phyloP scores from a whole-genome alignment of 1,284 basidiomycete genomes.

The Pseudozyma sp. region DNA sequence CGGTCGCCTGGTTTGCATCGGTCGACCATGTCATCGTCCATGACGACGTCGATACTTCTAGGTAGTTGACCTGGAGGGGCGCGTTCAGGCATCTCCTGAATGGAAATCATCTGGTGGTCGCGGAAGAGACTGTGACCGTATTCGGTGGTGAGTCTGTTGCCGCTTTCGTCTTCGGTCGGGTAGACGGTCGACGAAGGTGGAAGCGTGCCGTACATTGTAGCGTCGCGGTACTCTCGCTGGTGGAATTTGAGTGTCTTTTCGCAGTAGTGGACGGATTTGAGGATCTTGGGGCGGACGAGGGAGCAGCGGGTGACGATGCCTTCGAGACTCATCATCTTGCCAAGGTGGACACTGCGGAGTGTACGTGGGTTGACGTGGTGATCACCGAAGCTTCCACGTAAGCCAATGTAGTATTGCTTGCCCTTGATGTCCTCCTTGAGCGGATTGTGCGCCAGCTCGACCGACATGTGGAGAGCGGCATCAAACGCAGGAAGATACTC shows the following conservation, averaged over 20 bases:
- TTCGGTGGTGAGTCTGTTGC: conserved; percentile 87
- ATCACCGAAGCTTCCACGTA: conserved; percentile 98
- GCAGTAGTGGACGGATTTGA: conserved; percentile 95
- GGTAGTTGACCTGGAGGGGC: conserved; percentile 97
- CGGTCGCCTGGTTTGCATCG: conserved; percentile 97
- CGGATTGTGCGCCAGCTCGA: conserved; percentile 80
- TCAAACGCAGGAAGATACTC: conserved; percentile 94
- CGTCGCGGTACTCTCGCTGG: conserved; percentile 91
- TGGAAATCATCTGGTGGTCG: conserved; percentile 96
- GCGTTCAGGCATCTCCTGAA: conserved; percentile 99
- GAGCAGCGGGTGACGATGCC: conserved; percentile 98
- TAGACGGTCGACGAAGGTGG: conserved; percentile 70
- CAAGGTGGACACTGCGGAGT: conserved; percentile 85
- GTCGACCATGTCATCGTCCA: conserved; percentile 97
- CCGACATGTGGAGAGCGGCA: conserved; percentile 80
- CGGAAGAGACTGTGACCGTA: conserved; percentile 92
- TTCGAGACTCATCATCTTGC: conserved; percentile 96
- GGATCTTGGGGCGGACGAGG: conserved; percentile 97
- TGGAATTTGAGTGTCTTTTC: conserved; percentile 86
- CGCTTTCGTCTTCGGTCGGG: conserved; percentile 91
- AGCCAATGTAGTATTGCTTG: conserved; percentile 81
- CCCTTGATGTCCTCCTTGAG: conserved; percentile 85
- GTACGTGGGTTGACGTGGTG: conserved; percentile 97
- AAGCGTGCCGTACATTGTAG: conserved; percentile 83
- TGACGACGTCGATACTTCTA: conserved; percentile 91